Evolutionary conservation across 2,329 filamentous ascomycete species (phyloP).

Genomic region (Diaporthe sp.): DNA sequence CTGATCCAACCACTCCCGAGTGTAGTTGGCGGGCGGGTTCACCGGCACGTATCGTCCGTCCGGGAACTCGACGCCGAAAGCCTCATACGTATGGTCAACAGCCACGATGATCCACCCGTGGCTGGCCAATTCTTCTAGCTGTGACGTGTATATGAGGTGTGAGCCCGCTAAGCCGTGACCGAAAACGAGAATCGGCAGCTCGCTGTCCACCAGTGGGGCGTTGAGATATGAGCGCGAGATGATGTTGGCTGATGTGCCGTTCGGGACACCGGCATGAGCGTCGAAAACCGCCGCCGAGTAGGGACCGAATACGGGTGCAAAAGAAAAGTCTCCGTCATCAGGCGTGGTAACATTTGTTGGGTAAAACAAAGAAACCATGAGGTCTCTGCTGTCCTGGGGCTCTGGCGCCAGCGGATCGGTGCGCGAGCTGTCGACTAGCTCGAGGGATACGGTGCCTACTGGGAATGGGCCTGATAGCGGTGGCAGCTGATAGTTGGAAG

Average conservation of each 20-base stretch:
- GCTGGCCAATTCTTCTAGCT: slow-evolving; percentile 4
- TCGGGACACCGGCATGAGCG: not conserved
- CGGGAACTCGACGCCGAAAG: not conserved
- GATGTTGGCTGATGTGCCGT: slow-evolving; percentile 4
- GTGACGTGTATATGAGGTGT: not conserved
- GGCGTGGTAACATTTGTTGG: not conserved
- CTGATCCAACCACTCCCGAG: not conserved
- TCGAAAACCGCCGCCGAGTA: not conserved
- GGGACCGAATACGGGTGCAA: not conserved
- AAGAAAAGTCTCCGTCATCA: not conserved
- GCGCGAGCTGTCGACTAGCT: slow-evolving; percentile 3
- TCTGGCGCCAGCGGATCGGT: slow-evolving; percentile 1
- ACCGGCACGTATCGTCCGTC: not conserved
- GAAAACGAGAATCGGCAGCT: slow-evolving; percentile 15
- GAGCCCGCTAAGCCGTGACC: not conserved
- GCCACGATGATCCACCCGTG: slow-evolving; percentile 6
- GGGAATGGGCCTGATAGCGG: not conserved
- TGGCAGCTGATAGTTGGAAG: not conserved
- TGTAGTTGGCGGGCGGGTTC: not conserved
- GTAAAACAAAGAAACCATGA: slow-evolving; percentile 13
- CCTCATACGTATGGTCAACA: slow-evolving; percentile 5
- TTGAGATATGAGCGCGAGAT: slow-evolving; percentile 22
- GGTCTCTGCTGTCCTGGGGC: not conserved
- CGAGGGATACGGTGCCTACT: slow-evolving; percentile 2
- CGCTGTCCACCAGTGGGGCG: not conserved